Base-by-base conservation (phyloP, 2,329 filamentous ascomycete species). In the Cordyceps pruinosa region DNA sequence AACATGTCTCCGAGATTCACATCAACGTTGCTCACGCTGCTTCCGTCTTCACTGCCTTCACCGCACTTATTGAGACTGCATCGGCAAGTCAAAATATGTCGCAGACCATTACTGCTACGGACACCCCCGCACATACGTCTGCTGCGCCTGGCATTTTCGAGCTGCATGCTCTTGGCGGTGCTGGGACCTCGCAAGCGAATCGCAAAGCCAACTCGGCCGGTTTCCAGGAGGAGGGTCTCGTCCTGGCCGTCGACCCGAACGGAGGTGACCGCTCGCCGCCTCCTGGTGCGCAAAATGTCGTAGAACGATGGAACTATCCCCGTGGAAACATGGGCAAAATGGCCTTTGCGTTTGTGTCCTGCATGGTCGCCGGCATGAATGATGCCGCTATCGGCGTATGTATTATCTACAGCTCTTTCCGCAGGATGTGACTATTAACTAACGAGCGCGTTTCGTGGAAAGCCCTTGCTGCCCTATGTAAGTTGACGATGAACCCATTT, bases 311-410 rank as follows among this genome's bases (percentile, higher is more conserved):
- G 72, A 74, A 73, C 57, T 61, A 66, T 19, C 72, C 72, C 0
- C 65, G 55, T 8, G 66, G 65, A 2, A 74, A 74, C 19, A 41
- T 70, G 1, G 58, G 59, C 2, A 66, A 66, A 26, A 60, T 74
- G 1, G 65, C 41, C 0, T 73, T 74, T 37, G 77, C 81, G 0
- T 85, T 85, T 63, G 74, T 80, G 65, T 77, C 79, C 0, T 84
- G 86, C 58, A 72, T 82, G 2, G 74, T 86, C 44, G 78, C 84
- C 60, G 84, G 84, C 0, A 77, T 82, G 69, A 86, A 86, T 60
- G 84, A 87, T 66, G 84, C 79, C 3, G 78, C 81, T 17, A 78
- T 82, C 54, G 82, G 83, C 52, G 80, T 81, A 73, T 57, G 74
- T 68, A 30, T 10, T 13, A 21, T 32, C 13, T 2, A 5, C 32